Percentiles rank a stretch among this genome's conserved stretches.
These are phyloP conservation scores for Arachis monticola DNA, from an alignment of 331 rosid genomes.

Conservation along the genomic window DNA sequence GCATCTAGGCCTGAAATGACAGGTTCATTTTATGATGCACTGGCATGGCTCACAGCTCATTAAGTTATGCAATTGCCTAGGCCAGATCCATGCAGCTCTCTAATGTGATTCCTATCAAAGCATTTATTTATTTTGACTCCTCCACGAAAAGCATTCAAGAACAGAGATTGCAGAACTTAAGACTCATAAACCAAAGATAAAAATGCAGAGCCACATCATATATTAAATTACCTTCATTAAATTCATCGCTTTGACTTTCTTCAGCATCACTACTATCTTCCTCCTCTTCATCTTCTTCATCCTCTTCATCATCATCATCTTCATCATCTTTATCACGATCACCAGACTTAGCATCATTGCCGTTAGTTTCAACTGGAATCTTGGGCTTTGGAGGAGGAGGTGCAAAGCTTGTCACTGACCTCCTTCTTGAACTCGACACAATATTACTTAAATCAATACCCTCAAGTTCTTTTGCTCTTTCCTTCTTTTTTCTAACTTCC, in stretches of 20 bases:
- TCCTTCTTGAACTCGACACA: constrained; percentile 82
- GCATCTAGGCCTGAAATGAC: no score
- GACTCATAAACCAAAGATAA: constrained; percentile 15
- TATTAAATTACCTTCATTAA: constrained; percentile 59
- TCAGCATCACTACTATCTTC: constrained; percentile 46
- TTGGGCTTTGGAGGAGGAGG: constrained; percentile 84
- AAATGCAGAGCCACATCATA: constrained; percentile 23
- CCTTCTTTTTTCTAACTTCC: constrained; percentile 81
- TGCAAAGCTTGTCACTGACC: constrained; percentile 65
- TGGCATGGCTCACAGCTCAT: no score
- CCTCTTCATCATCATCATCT: constrained; percentile 46
- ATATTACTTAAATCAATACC: constrained; percentile 93
- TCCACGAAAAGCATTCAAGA: constrained; percentile 14
- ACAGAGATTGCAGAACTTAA: constrained; percentile 22
- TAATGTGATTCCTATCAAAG: background rate
- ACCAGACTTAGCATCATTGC: constrained; percentile 48
- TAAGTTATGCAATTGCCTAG: background rate
- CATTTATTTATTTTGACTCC: constrained; percentile 6
- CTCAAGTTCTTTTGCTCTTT: constrained; percentile 95
- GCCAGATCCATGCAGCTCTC: no score
- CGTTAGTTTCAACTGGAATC: constrained; percentile 61
- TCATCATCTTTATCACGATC: constrained; percentile 46
- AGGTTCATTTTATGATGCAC: no score
- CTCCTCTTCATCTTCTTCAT: constrained; percentile 33
- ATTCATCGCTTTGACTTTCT: constrained; percentile 78